Base-by-base conservation (phyloP, 2,329 filamentous ascomycete genomes). In the Diaporthe vexans region DNA sequence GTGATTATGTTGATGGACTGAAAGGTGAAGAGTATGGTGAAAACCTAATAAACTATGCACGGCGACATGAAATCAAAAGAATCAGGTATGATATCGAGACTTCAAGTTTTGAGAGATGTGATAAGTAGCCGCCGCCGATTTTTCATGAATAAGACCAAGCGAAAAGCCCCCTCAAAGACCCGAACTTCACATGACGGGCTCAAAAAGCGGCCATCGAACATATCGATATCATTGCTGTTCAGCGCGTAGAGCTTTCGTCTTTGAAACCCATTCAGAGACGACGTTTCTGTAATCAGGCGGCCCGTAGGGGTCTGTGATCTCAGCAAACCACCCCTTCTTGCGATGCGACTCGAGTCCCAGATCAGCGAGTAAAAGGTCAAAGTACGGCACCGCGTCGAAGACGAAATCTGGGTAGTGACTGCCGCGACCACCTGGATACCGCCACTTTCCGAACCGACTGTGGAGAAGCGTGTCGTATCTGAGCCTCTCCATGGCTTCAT, bases 351-450 rank as follows among this genome's bases (percentile, higher is more conserved):
- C 83, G 72, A 95, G 81, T 0, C 90, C 92, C 73, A 95, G 78
- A 80, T 96, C 94, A 6, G 84, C 83, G 75, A 94, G 80, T 79
- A 96, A 81, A 79, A 92, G 79, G 81, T 95, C 94, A 24, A 94
- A 80, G 74, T 95, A 97, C 5, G 93, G 93, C 71, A 96, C 81
- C 0, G 89, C 89, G 81, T 97, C 94, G 79, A 96, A 95, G 24
- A 94, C 91, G 77, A 95, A 92, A 80, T 94, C 93, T 0, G 92
- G 92, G 74, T 88, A 86, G 79, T 86, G 87, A 52, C 84, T 85
- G 1, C 93, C 93, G 78, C 90, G 91, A 0, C 87, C 0, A 48
- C 33, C 57, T 6, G 92, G 90, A 78, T 93, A 94, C 35, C 94
- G 87, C 88, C 92, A 92, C 76, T 88, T 90, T 6, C 92, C 92